Base-by-base conservation (phyloP, 108 stramenopile genomes). In the Skeletonema grethae region DNA sequence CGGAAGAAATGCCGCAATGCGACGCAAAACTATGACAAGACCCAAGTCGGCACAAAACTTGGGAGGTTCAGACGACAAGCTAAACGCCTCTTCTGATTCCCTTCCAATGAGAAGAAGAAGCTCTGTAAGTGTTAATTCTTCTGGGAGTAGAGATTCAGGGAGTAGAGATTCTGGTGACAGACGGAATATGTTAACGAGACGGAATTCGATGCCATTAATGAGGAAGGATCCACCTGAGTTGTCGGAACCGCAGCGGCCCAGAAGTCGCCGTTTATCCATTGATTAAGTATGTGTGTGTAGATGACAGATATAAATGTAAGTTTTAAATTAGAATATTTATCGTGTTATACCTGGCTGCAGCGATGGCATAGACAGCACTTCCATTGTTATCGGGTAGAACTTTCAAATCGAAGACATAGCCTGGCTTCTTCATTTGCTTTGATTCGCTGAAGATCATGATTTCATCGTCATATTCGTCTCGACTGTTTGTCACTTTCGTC, bases 341-440 rank as follows among this genome's bases (percentile, higher is more conserved):
- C 13, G 67, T 76, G 41, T 86, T 86, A 73, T 86, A 86, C 48
- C 83, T 80, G 6, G 77, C 86, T 13, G 67, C 83, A 13, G 86
- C 86, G 63, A 86, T 57, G 5, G 85, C 85, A 56, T 58, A 86
- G 13, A 45, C 36, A 30, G 62, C 36, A 5, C 60, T 56, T 18
- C 34, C 32, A 59, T 78, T 74, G 18, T 63, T 53, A 56, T 82
- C 86, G 2, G 60, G 63, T 20, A 86, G 57, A 2, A 82, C 72
- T 35, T 48, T 57, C 60, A 84, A 58, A 43, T 77, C 86, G 63
- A 86, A 86, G 8, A 86, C 79, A 41, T 86, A 86, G 11, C 86
- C 86, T 15, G 73, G 70, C 7, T 73, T 69, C 16, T 65, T 75
- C 57, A 70, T 31, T 39, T 28, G n/a, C 35, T 30, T 57, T 41